These are phyloP conservation scores for Pouteria campechiana DNA, from an alignment of 179 eudicot species.

Conservation along the genomic window DNA sequence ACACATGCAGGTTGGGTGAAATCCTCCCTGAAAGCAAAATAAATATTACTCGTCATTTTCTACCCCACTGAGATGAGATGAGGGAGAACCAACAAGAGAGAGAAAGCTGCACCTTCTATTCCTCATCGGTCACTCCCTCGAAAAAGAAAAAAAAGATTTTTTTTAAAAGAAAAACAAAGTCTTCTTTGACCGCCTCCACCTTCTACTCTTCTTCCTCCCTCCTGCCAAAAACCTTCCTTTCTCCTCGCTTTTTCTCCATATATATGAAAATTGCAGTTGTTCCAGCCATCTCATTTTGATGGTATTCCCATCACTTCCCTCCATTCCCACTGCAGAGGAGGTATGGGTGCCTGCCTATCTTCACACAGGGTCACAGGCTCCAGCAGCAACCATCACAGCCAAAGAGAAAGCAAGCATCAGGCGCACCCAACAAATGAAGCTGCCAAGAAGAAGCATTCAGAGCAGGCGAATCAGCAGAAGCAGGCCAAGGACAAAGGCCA, in stretches of 20 bases:
- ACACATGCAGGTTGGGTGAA: too few relatives aligned
- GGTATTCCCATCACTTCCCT: background rate
- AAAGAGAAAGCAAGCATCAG: slow-evolving; percentile 10
- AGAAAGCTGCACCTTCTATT: too few relatives aligned
- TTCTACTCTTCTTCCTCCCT: slow-evolving; percentile 54
- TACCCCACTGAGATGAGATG: too few relatives aligned
- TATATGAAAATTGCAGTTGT: too few relatives aligned
- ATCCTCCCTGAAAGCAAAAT: too few relatives aligned
- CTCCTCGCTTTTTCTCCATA: background rate
- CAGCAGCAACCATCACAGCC: slow-evolving; percentile 33
- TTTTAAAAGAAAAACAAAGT: too few relatives aligned
- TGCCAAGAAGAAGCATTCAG: slow-evolving; percentile 15
- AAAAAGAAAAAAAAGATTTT: too few relatives aligned
- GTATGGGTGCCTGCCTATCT: slow-evolving; percentile 80
- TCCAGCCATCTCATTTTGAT: background rate
- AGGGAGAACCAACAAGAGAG: too few relatives aligned
- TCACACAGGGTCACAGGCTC: slow-evolving; percentile 60
- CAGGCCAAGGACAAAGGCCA: slow-evolving; percentile 8
- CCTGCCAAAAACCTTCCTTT: slow-evolving; percentile 30
- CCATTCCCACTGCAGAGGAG: background rate
- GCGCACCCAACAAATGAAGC: background rate
- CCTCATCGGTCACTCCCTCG: too few relatives aligned
- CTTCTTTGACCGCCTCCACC: slow-evolving; percentile 22
- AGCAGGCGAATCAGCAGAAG: slow-evolving; percentile 8
- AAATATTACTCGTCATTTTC: too few relatives aligned